phyloP scores from a whole-genome alignment of 192 early-diverging fungal genomes.

The Gonapodya prolifera region DNA sequence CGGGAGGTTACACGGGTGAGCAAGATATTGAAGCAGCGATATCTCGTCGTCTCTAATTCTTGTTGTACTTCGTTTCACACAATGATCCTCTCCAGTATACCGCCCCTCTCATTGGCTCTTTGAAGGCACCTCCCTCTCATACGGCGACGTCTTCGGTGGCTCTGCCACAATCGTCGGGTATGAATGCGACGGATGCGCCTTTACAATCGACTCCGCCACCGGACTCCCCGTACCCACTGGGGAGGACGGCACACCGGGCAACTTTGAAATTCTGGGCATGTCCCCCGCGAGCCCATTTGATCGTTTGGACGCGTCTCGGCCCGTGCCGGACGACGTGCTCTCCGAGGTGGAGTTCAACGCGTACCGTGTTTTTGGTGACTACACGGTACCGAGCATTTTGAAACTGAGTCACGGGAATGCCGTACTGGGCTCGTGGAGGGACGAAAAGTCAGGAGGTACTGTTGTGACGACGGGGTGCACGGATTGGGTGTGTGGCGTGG shows the following conservation, averaged over 20 bases:
- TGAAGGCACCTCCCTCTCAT: background rate
- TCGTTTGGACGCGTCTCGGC: background rate
- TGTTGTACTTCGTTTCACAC: too few relatives aligned
- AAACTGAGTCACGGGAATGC: background rate
- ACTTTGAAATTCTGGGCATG: background rate
- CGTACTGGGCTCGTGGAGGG: background rate
- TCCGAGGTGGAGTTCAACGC: conserved; percentile 1
- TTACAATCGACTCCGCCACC: background rate
- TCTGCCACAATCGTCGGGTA: background rate
- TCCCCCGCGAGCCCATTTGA: background rate
- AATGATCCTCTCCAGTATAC: background rate
- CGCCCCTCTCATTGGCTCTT: background rate
- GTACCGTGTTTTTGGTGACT: background rate
- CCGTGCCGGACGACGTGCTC: background rate
- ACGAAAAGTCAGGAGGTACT: background rate
- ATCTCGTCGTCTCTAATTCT: too few relatives aligned
- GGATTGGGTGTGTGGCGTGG: background rate
- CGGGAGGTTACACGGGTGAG: background rate
- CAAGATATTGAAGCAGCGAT: too few relatives aligned
- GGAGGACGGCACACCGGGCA: background rate
- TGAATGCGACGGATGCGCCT: background rate
- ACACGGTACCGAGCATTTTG: background rate
- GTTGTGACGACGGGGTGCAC: conserved; percentile 1
- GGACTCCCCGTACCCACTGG: background rate
- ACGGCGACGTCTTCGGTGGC: background rate